Base-by-base conservation (phyloP, 1,284 basidiomycete species). In the Fomitopsis palustris region DNA sequence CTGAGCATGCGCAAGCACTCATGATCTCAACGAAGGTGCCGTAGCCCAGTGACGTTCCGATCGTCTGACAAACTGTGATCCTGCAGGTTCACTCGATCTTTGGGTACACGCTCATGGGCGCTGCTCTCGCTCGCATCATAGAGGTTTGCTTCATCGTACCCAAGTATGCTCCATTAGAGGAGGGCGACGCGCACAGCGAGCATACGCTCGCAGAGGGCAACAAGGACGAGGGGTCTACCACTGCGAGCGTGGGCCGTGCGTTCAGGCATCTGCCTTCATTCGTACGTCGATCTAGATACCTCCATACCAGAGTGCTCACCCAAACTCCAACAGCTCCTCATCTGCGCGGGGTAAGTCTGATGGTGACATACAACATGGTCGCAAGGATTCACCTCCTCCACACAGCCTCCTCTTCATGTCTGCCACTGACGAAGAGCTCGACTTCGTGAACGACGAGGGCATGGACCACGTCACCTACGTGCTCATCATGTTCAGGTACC, bases 381-480 rank as follows among this genome's bases (percentile, higher is more conserved):
- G 9, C 4, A 9, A 17, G 31, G 2, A 39, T 42, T 52, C 5
- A 57, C 27, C 21, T 19, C 23, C 31, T 19, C 23, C 31, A 6
- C 19, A 4, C 45, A 83, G 89, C 3, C 68, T 93, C 1, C 75
- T 94, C 12, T 96, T 96, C 79, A 93, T 96, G 83, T 91, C 90
- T 14, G 93, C 88, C 0, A 96, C 95, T 0, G 93, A 96, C 70
- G 94, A 97, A 75, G 92, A 96, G 70, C 77, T 96, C 42, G 69
- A 80, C 35, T 88, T 81, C 62, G 84, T 88, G 14, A 79, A 91
- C 65, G 81, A 82, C 25, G 77, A 78, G 35, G 88, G 83, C 53
- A 89, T 95, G 84, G 93, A 95, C 70, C 92, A 95, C 69, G 92
- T 95, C 63, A 92, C 93, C 0, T 96, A 96, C 68, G 81, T 90